Percentiles rank a stretch among this genome's conserved stretches.
These are phyloP conservation scores for Alloascoidea hylecoeti DNA, from an alignment of 805 yeast species.

Conservation along the genomic window DNA sequence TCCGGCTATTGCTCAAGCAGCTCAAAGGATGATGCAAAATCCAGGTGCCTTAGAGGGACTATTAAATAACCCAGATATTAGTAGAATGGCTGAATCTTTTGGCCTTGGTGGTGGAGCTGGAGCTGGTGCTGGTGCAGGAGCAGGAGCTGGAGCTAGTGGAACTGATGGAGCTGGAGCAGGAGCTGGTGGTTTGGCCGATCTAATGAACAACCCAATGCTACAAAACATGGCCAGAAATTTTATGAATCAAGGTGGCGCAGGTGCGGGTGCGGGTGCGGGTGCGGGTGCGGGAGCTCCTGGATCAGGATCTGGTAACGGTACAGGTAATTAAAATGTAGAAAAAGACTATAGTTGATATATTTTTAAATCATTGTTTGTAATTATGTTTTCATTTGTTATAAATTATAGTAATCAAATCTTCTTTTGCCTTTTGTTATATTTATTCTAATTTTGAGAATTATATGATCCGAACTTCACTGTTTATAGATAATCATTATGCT, in stretches of 20 bases:
- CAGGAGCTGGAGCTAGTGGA: slow-evolving; percentile 10
- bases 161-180: slow-evolving; percentile 10
- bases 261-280: no score
- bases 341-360: no score
- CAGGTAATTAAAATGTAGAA: no score
- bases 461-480: no score
- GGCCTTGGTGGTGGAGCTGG: slow-evolving; percentile 25
- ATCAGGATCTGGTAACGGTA: no score
- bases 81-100: slow-evolving; percentile 72
- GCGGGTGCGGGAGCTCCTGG: no score
- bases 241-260: slow-evolving; percentile 37
- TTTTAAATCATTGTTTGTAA: no score
- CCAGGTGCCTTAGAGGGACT: slow-evolving; percentile 63
- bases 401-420: no score
- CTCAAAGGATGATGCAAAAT: slow-evolving; percentile 76
- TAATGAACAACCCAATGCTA: slow-evolving; percentile 74
- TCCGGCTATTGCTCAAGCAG: slow-evolving; percentile 88
- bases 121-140: slow-evolving; percentile 4
- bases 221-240: slow-evolving; percentile 59
- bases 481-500: no score
- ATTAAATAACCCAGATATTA: slow-evolving; percentile 69
- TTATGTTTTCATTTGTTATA: no score
- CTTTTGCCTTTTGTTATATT: no score
- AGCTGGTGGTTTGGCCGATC: slow-evolving; percentile 28
- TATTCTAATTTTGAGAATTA: no score